phyloP scores from a whole-genome alignment of 2,329 filamentous ascomycete genomes.

The Aspergillus bombycis region DNA sequence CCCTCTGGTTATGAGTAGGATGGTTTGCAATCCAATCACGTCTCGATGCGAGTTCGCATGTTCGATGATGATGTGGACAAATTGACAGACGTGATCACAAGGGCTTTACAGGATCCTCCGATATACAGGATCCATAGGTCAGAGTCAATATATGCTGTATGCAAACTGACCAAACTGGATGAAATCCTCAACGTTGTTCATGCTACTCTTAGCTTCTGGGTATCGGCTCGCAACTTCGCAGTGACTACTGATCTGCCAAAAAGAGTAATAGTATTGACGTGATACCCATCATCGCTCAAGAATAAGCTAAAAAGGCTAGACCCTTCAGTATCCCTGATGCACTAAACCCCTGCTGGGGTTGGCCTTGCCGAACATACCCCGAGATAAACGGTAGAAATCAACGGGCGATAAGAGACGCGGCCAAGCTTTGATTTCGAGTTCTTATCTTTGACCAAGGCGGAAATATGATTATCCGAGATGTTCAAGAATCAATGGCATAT shows the following conservation, averaged over 20 bases:
- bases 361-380: neutral
- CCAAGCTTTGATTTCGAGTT: neutral
- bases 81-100: neutral
- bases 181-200: too few species aligned
- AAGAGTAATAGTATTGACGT: neutral
- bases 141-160: too few species aligned
- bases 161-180: too few species aligned
- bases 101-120: neutral
- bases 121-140: neutral
- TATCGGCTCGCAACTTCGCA: neutral
- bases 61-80: neutral
- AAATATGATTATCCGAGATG: neutral
- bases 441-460: neutral
- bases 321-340: neutral
- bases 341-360: neutral
- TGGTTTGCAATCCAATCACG: neutral
- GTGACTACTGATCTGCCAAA: neutral
- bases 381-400: neutral
- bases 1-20: neutral
- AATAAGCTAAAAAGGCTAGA: neutral
- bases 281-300: neutral
- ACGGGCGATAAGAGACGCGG: neutral
- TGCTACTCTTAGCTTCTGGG: neutral
- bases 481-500: neutral
- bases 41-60: neutral